Evolutionary conservation across 257 asterid species (phyloP).

Genomic region (Voacanga thouarsii): DNA sequence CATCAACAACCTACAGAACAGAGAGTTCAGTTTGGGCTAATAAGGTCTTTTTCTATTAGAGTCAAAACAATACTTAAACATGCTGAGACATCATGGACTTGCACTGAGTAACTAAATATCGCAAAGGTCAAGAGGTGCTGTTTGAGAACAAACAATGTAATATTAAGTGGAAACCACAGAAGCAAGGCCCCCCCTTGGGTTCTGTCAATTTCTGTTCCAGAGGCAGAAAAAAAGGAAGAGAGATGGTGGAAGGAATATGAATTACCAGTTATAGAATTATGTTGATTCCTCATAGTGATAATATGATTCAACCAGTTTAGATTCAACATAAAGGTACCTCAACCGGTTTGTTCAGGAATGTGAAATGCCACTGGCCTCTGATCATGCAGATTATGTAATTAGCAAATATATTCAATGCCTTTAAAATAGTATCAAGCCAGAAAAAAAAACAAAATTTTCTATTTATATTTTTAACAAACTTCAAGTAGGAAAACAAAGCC

Average conservation of each 20-base stretch:
- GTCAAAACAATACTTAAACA: not conserved
- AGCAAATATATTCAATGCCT: not conserved
- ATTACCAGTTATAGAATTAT: not conserved
- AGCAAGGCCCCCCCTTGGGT: not conserved
- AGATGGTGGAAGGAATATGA: not conserved
- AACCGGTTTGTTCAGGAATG: not conserved
- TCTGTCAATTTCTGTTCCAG: not conserved
- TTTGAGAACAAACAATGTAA: not conserved
- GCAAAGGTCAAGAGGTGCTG: not conserved
- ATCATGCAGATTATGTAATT: not conserved
- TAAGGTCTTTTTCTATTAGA: not conserved
- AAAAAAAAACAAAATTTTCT: not conserved
- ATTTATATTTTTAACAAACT: not conserved
- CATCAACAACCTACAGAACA: slow-evolving; percentile 77
- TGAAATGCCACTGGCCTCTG: not conserved
- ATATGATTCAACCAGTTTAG: not conserved
- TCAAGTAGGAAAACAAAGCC: not conserved
- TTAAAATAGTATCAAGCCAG: not conserved
- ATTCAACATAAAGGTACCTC: not conserved
- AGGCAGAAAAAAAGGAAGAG: not conserved
- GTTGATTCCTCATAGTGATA: not conserved
- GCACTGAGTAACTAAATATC: not conserved
- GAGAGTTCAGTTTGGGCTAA: not conserved
- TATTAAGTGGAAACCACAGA: not conserved
- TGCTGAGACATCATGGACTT: not conserved